These are phyloP conservation scores for Yamadazyma akitaensis DNA, from an alignment of 805 yeast species.

Conservation along the genomic window DNA sequence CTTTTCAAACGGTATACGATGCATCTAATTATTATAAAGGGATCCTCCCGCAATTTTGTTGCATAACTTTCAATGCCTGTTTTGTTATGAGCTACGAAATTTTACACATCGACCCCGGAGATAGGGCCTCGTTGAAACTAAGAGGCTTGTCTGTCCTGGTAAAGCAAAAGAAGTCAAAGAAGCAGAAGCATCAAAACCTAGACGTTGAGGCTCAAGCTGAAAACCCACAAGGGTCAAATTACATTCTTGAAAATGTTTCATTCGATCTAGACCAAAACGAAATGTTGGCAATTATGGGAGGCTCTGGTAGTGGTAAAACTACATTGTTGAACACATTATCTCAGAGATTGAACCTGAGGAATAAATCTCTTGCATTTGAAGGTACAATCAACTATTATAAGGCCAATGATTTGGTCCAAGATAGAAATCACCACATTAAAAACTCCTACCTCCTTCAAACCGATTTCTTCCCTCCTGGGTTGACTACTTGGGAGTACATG, in stretches of 20 bases:
- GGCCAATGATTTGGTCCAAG: constrained; percentile 6
- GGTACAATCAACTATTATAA: constrained; percentile 40
- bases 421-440: constrained; percentile 16
- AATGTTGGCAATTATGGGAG: constrained; percentile 79
- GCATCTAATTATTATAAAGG: not conserved
- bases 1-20: not conserved
- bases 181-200: not conserved
- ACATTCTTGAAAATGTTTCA: constrained; percentile 45
- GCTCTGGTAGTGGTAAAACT: constrained; percentile 86
- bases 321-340: constrained; percentile 69
- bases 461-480: constrained; percentile 66
- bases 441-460: constrained; percentile 73
- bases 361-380: constrained; percentile 37
- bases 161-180: constrained; percentile 4
- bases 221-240: not conserved
- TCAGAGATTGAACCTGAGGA: constrained; percentile 41
- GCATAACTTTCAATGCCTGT: not conserved
- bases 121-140: constrained; percentile 34
- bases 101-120: constrained; percentile 29
- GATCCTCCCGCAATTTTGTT: not conserved
- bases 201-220: constrained; percentile 7
- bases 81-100: constrained; percentile 13
- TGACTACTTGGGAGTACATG: constrained; percentile 71
- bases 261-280: constrained; percentile 59
- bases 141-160: constrained; percentile 19